Evolutionary conservation across 306 rosid genomes (phyloP), one percentile per base, ranked within the genome.

Genomic region (Rosa rugosa): DNA sequence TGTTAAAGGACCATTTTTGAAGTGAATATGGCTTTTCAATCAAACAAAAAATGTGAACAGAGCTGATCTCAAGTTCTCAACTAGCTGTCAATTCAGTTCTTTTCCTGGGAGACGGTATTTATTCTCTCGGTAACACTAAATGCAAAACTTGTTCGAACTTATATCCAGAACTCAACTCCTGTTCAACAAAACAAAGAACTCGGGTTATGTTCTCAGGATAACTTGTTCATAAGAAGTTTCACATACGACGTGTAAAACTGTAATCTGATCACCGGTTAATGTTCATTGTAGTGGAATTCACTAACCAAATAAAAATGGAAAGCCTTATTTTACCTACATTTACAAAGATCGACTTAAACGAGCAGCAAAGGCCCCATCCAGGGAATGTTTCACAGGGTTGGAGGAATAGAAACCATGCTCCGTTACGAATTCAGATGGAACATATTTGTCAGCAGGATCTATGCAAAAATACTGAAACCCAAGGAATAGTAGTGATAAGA

Each of bases 321-420:
- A 81, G 46, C 56, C 56, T 69, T 11, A 50, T 13, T 44, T 57
- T 70, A 64, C 34, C n/a, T 20, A 73, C 81, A 45, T 76, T 75
- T 66, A 84, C 44, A 53, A 80, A 64, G 78, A 72, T 74, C 89
- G 91, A 72, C 84, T 83, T 59, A 93, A 80, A 45, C 95, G 91
- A 76, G 97, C 93, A 17, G 94, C 97, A 42, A 91, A 93, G 71
- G 97, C 89, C 56, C 98, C 94, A 44, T 93, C 97, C 40, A 91
- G 83, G 7, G 86, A 87, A 80, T 91, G 97, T 74, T 88, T 89
- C 22, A 87, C 89, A 0, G 98, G 98, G 84, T 88, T 77, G 80
- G 97, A 93, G 83, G 75, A 90, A 84, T 87, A 93, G 90, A 91
- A 93, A 73, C 94, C 93, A 5, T 67, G 57, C 9, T 81, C 81